Percentiles rank a stretch among this genome's conserved stretches.
phyloP scores from a whole-genome alignment of 805 yeast genomes.

The Metschnikowia rubicola region DNA sequence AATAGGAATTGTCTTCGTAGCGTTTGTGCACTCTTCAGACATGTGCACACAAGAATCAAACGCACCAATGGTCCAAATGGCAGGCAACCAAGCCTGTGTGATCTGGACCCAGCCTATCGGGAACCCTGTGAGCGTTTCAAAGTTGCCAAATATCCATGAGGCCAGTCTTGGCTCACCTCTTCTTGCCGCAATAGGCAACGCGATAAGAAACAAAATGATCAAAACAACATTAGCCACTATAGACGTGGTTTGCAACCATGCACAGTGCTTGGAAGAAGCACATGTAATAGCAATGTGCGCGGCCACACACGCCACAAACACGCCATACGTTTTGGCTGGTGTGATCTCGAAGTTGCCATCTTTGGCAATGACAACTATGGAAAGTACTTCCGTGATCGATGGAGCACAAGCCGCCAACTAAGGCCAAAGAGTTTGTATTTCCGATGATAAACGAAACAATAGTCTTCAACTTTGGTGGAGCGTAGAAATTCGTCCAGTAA shows the following conservation, averaged over 20 bases:
- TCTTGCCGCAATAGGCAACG: constrained; percentile 57
- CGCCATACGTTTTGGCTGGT: constrained; percentile 55
- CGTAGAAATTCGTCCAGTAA: constrained; percentile 62
- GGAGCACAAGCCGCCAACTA: constrained; percentile 63
- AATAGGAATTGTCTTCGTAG: constrained; percentile 59
- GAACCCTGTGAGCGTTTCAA: constrained; percentile 52
- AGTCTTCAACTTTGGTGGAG: constrained; percentile 42
- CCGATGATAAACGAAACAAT: constrained; percentile 47
- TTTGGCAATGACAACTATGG: constrained; percentile 52
- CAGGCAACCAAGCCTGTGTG: constrained; percentile 54
- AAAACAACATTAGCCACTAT: constrained; percentile 52
- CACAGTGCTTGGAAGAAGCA: constrained; percentile 52
- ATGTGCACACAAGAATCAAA: constrained; percentile 71
- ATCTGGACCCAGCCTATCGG: constrained; percentile 53
- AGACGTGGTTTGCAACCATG: constrained; percentile 58
- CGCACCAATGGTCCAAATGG: constrained; percentile 73
- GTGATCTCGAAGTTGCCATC: constrained; percentile 58
- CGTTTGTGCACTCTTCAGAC: constrained; percentile 67
- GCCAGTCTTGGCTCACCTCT: constrained; percentile 44
- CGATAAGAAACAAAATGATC: constrained; percentile 55
- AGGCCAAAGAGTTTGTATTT: constrained; percentile 62
- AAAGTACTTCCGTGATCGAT: constrained; percentile 52
- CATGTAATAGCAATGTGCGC: constrained; percentile 53
- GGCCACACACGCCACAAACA: constrained; percentile 58
- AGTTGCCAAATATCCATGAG: constrained; percentile 51